Evolutionary conservation across 768 basidiomycete genomes (phyloP).

Genomic region (Suillus subalutaceus): DNA sequence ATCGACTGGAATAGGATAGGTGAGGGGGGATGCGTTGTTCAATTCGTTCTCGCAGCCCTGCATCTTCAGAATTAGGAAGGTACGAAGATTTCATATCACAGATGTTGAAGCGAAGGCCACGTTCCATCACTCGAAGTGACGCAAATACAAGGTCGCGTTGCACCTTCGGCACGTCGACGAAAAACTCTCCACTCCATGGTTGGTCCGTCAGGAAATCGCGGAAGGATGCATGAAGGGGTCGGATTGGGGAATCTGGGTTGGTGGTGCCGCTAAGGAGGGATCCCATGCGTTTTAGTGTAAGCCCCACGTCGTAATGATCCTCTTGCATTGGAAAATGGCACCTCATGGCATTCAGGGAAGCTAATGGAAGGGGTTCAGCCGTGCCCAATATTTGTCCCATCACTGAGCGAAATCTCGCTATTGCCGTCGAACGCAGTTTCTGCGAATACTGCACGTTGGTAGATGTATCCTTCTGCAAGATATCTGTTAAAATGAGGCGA

Average conservation of each 20-base stretch:
- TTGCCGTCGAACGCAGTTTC: background rate
- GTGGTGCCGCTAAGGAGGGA: no score
- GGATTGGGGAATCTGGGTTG: conserved; percentile 10
- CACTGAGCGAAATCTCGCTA: conserved; percentile 6
- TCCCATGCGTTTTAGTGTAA: no score
- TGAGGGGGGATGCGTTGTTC: conserved; percentile 2
- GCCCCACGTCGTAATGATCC: no score
- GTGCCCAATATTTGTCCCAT: conserved; percentile 9
- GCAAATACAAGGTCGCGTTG: conserved; percentile 18
- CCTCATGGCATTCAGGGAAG: no score
- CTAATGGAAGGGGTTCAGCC: conserved; percentile 5
- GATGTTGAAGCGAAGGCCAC: conserved; percentile 38
- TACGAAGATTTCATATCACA: conserved; percentile 35
- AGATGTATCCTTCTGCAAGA: background rate
- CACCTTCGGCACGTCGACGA: conserved; percentile 11
- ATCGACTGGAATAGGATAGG: conserved; percentile 16
- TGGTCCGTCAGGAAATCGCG: conserved; percentile 27
- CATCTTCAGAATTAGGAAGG: conserved; percentile 29
- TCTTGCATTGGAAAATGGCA: no score
- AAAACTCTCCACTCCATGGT: conserved; percentile 18
- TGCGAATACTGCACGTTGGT: background rate
- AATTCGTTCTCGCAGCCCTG: background rate
- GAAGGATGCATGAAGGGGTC: conserved; percentile 24
- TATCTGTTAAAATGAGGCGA: conserved; percentile 5
- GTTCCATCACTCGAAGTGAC: conserved; percentile 18